Base-by-base conservation (phyloP, 257 asterid species). In the Lithospermum erythrorhizon region DNA sequence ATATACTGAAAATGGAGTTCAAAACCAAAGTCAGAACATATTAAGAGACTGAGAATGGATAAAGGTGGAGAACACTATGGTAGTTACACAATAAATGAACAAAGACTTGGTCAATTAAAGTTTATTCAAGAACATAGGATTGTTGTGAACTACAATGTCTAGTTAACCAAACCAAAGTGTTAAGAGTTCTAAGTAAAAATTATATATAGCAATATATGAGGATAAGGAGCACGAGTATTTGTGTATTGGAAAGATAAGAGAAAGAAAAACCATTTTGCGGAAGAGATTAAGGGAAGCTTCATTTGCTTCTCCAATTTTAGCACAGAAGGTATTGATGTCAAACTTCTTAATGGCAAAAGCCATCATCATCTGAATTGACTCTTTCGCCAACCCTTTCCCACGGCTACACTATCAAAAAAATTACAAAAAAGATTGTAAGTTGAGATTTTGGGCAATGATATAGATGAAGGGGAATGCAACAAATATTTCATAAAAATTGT, bases 351-450 rank as follows among this genome's bases (percentile, higher is more conserved):
- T 80, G 20, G 94, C 89, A 74, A 81, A 90, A 17, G 75, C 73
- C 94, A 90, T 83, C 98, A 87, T 90, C 74, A 90, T 73, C 75
- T 79, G 74, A 67, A 90, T 75, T 15, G 96, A 82, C 71, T 85
- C 94, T 68, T 78, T 83, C 29, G 89, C 98, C 60, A 90, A 85
- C 27, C 96, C 96, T 81, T 90, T 90, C 70, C 96, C 87, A 61
- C 96, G 95, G 62, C 98, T 87, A 70, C 32, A 62, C 59, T 61
- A 69, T 55, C 75, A 73, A 76, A 20, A 58, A 27, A 58, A 41
- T 19, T 59, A 58, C 16, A 52, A 56, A 55, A 69, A 55, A 21
- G 2, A 17, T 35, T n/a, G 14, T 13, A 6, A 18, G 25, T 21
- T 68, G 59, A 2, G 14, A 13, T 22, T 6, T 4, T 55, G 4